phyloP scores from a whole-genome alignment of 2,329 filamentous ascomycete genomes.

The Pseudogymnoascus sp. region DNA sequence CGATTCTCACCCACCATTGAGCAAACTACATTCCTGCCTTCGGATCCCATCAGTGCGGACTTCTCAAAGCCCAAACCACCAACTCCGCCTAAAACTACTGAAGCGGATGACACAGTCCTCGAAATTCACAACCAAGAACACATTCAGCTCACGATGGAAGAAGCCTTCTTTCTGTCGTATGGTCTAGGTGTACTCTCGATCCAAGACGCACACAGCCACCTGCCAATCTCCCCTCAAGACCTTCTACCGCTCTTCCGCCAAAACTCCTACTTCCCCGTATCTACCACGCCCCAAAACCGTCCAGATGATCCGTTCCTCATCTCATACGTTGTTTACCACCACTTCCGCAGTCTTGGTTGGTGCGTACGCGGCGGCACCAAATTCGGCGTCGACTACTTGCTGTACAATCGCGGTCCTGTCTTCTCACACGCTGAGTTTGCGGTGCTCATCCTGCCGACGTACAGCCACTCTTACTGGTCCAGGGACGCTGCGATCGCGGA shows the following conservation, averaged over 20 bases:
- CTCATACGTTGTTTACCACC: slow-evolving; percentile 85
- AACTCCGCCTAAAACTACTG: slow-evolving; percentile 16
- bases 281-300: slow-evolving; percentile 29
- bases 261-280: slow-evolving; percentile 60
- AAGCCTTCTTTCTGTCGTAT: slow-evolving; percentile 85
- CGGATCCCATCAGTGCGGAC: slow-evolving; percentile 27
- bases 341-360: slow-evolving; percentile 94
- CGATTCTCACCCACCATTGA: slow-evolving; percentile 61
- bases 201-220: slow-evolving; percentile 38
- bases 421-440: slow-evolving; percentile 95
- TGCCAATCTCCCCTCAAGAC: slow-evolving; percentile 42
- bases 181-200: slow-evolving; percentile 67
- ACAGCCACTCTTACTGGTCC: slow-evolving; percentile 64
- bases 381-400: slow-evolving; percentile 88
- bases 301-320: slow-evolving; percentile 80
- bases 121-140: slow-evolving; percentile 59
- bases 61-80: slow-evolving; percentile 3
- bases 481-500: slow-evolving; percentile 39
- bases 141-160: slow-evolving; percentile 82
- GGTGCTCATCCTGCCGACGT: slow-evolving; percentile 74
- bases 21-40: slow-evolving; percentile 52
- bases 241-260: slow-evolving; percentile 60
- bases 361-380: slow-evolving; percentile 88
- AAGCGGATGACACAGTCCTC: slow-evolving; percentile 23
- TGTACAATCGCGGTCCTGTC: slow-evolving; percentile 87